phyloP scores from a whole-genome alignment of 192 early-diverging fungal species.

The Dissophora globulifera region DNA sequence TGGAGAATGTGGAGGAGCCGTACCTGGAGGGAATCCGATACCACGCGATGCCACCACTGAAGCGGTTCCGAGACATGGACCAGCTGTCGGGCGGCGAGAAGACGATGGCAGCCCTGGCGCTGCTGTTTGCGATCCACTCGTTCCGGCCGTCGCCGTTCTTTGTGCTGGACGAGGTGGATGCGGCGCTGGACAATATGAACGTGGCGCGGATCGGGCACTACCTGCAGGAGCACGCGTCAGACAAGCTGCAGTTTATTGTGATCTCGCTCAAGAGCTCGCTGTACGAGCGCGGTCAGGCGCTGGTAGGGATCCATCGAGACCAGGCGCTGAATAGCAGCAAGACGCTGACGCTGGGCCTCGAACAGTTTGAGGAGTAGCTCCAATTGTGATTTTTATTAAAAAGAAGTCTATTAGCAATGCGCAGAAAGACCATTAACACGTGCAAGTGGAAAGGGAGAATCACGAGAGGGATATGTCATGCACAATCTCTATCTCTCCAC shows the following conservation, averaged over 20 bases:
- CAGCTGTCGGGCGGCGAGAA: constrained; percentile 99
- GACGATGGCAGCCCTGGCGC: constrained; percentile 94
- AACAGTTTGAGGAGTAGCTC: constrained; percentile 47
- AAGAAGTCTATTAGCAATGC: background rate
- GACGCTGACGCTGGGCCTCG: constrained; percentile 75
- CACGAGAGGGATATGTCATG: no score
- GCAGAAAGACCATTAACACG: no score
- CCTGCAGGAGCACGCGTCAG: constrained; percentile 76
- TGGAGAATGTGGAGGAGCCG: constrained; percentile 96
- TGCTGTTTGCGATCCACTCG: constrained; percentile 96
- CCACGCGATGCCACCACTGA: constrained; percentile 99
- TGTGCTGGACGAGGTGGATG: constrained; percentile 99
- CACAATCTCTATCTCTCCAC: no score
- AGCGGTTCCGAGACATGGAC: constrained; percentile 99
- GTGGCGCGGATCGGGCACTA: constrained; percentile 93
- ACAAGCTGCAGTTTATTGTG: constrained; percentile 94
- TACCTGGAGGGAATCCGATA: constrained; percentile 95
- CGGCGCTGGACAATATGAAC: constrained; percentile 97
- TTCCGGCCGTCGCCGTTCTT: constrained; percentile 97
- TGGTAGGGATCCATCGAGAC: constrained; percentile 98
- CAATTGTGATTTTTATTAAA: no score
- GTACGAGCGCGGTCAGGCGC: constrained; percentile 90
- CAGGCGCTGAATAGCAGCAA: constrained; percentile 84
- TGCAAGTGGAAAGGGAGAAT: no score
- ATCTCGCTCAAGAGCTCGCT: constrained; percentile 96